Evolutionary conservation across 2,329 filamentous ascomycete species (phyloP), one percentile per base, ranked within the genome.

Genomic region (Allantophomopsis lycopodina): DNA sequence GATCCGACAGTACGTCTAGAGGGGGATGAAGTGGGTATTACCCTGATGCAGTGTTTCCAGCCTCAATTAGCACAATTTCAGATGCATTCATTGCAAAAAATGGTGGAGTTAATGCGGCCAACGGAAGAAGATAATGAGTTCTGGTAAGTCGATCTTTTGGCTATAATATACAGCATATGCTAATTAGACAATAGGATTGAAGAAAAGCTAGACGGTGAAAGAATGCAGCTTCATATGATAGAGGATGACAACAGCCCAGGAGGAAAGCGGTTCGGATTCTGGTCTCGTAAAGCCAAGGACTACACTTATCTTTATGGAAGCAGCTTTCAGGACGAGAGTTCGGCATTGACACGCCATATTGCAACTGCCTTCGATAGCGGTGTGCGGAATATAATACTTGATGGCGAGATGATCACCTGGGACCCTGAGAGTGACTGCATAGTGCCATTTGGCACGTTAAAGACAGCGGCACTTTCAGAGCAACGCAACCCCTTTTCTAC

Each of bases 371-470:
- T 98, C 55, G 67, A 77, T 2, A 64, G 76, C 1, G 78, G 79
- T 2, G 86, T 96, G 1, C 70, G 79, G 13, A 95, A 84, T 53
- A 70, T 94, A 47, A 94, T 98, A 37, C 68, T 98, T 0, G 91
- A 98, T 51, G 91, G 91, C 8, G 91, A 98, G 57, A 98, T 98
- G 91, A 87, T 98, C 42, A 94, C 88, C 1, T 98, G 91, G 91
- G 86, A 96, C 54, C 83, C 87, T 44, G 76, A 80, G 35, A 68
- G 83, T 37, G 83, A 94, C 60, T 82, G 82, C 40, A 83, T 91
- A 39, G 81, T 94, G 13, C 77, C 82, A 0, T 98, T 98, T 56
- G 91, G 91, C 7, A 93, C 85, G 0, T 68, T 98, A 37, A 98
- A 98, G 60, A 89, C 86, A 1, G 89, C 88, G 0, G 89, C 89